phyloP scores from a whole-genome alignment of 1,139 yeast species.

The Meyerozyma guilliermondii region DNA sequence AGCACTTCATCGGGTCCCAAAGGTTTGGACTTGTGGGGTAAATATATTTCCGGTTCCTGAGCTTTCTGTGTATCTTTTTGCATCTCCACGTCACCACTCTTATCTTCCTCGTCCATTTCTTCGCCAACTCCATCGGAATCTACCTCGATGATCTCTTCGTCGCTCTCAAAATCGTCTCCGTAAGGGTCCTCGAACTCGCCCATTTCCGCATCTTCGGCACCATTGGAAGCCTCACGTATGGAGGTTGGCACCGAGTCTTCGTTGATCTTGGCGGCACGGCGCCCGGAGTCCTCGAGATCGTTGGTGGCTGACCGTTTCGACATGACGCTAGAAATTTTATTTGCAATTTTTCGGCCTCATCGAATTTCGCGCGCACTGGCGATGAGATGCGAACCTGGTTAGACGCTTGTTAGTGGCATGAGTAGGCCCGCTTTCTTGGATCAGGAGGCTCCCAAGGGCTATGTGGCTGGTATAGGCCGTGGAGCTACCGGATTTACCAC shows the following conservation, averaged over 20 bases:
- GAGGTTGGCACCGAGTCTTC: constrained; percentile 13
- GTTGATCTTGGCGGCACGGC: constrained; percentile 15
- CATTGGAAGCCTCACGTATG: constrained; percentile 11
- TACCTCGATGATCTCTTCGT: constrained; percentile 78
- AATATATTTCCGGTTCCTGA: constrained; percentile 48
- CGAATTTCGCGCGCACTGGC: not conserved
- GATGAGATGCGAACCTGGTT: not conserved
- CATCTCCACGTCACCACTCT: constrained; percentile 24
- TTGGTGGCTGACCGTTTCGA: not conserved
- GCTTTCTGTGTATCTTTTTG: constrained; percentile 20
- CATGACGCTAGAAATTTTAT: not conserved
- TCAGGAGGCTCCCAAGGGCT: constrained; percentile 86
- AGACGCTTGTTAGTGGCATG: constrained; percentile 20
- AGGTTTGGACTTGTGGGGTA: constrained; percentile 86
- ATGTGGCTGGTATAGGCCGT: constrained; percentile 88
- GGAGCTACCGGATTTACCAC: constrained; percentile 95
- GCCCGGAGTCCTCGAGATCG: not conserved
- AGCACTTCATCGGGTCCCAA: constrained; percentile 93
- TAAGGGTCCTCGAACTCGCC: constrained; percentile 94
- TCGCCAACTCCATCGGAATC: constrained; percentile 67
- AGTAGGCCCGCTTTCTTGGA: constrained; percentile 64
- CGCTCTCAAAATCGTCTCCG: constrained; percentile 93
- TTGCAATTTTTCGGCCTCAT: not conserved
- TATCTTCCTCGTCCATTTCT: constrained; percentile 43
- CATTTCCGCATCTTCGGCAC: constrained; percentile 50